Evolutionary conservation across 2,329 filamentous ascomycete species (phyloP), one percentile per base, ranked within the genome.

Genomic region (Elsinoe ampelina): DNA sequence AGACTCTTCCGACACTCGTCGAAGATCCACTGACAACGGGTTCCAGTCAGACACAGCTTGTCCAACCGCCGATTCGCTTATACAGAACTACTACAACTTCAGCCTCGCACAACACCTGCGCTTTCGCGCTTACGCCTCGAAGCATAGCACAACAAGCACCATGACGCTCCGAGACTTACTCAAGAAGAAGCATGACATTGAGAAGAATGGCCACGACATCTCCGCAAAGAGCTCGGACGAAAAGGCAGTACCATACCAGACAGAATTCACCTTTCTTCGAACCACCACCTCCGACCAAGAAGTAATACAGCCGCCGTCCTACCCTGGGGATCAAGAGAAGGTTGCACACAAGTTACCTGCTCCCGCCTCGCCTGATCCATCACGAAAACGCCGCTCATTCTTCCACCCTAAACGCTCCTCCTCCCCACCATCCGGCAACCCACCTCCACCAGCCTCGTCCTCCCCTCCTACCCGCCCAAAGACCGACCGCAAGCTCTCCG

Each of bases 221-320:
- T 8, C 26, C 22, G 32, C 34, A 38, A 56, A 56, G 41, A 38
- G 32, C 26, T 22, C 12, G 32, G 54, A 48, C 38, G 41, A 56
- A 41, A 38, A 38, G 17, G 10, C 42, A 20, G 22, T 36, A 48
- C 54, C 39, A 45, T 45, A 42, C 26, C 39, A 42, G 41, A 38
- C 86, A 58, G 83, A 87, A 63, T 89, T 96, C 74, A 89, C 80
- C 61, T 89, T 96, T 73, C 79, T 93, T 66, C 85, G 90, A 60
- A 86, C 88, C 62, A 92, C 95, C 67, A 95, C 91, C 1, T 73
- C 83, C 62, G 83, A 85, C 1, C 81, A 90, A 68, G 89, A 96
- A 70, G 75, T 86, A 62, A 88, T 95, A 68, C 77, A 82, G 57
- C 87, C 88, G 10, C 86, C 89, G 5, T 68, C 69, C 54, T 78